Evolutionary conservation across 2,329 filamentous ascomycete genomes (phyloP).

Genomic region (Boeremia lycopersici): DNA sequence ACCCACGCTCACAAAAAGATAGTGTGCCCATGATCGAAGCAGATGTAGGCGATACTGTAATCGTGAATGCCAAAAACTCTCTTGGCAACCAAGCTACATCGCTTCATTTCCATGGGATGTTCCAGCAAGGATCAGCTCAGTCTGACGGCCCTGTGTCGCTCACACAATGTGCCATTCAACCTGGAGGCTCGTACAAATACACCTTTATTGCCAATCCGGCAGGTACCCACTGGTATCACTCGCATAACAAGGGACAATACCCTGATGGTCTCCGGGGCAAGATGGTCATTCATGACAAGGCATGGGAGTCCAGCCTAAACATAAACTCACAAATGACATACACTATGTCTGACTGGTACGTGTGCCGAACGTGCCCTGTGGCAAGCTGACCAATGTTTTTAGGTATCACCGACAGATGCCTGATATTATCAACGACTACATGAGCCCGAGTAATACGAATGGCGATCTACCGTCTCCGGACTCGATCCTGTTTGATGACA

Average conservation of each 20-base stretch:
- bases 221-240: slow-evolving; percentile 70
- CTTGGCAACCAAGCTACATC: slow-evolving; percentile 67
- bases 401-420: slow-evolving; percentile 51
- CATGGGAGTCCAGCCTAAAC: slow-evolving; percentile 58
- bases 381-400: background rate
- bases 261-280: slow-evolving; percentile 71
- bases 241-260: slow-evolving; percentile 58
- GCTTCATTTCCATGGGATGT: slow-evolving; percentile 78
- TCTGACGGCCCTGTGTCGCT: slow-evolving; percentile 74
- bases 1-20: background rate
- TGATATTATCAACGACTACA: slow-evolving; percentile 54
- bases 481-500: slow-evolving; percentile 73
- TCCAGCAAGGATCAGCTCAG: slow-evolving; percentile 72
- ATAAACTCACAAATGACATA: slow-evolving; percentile 63
- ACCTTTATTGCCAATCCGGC: slow-evolving; percentile 63
- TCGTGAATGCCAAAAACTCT: slow-evolving; percentile 70
- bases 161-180: slow-evolving; percentile 49
- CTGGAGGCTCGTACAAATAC: slow-evolving; percentile 68
- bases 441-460: slow-evolving; percentile 52
- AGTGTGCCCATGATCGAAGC: slow-evolving; percentile 70
- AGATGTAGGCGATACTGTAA: slow-evolving; percentile 72
- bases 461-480: slow-evolving; percentile 70
- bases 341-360: slow-evolving; percentile 73
- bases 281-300: slow-evolving; percentile 66
- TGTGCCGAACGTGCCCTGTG: slow-evolving; percentile 31